Base-by-base conservation (phyloP, 2,329 filamentous ascomycete genomes). In the Trichoderma polysporum region DNA sequence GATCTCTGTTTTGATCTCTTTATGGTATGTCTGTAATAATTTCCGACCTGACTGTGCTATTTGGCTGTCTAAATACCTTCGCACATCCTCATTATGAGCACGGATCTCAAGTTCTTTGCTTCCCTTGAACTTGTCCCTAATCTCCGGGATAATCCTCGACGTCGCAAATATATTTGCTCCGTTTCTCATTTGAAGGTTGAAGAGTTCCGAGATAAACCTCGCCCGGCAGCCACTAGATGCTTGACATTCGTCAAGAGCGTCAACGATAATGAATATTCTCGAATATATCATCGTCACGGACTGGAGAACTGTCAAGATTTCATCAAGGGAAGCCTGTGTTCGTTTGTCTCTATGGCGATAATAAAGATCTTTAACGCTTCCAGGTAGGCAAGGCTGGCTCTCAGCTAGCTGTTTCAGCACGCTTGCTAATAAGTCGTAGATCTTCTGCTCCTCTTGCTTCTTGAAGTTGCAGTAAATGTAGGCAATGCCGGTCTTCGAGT, bases 381-480 rank as follows among this genome's bases (percentile, higher is more conserved):
- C 13, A 15, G 29, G 27, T 6, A 39, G 15, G 1, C 10, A 2
- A 39, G 15, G 0, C 4, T 39, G 2, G 8, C 3, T 6, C 37
- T 33, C 25, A 39, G 67, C 1, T 17, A 64, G 15, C n/a, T 64
- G 61, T 4, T 47, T 56, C 22, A 64, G 12, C n/a, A 64, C 9
- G 12, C 63, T 64, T 33, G 7, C 17, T 31, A 33, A 7, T 2
- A 64, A 56, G 22, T 56, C 13, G 10, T 45, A 1, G 13, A 45
- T n/a, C 2, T 0, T 77, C 66, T 8, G 77, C 69, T 2, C 71
- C 72, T n/a, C 72, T 73, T 65, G 79, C 83, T 58, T 82, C 80
- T 9, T 29, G 22, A 59, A 49, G 29, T 52, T 77, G 72, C 78
- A 83, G 59, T 83, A 86, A 0, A 84, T 25, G 33, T 80, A 85